Conservation (phyloP, 495 filamentous ascomycete genomes). For the Trichoderma gamsii region DNA sequence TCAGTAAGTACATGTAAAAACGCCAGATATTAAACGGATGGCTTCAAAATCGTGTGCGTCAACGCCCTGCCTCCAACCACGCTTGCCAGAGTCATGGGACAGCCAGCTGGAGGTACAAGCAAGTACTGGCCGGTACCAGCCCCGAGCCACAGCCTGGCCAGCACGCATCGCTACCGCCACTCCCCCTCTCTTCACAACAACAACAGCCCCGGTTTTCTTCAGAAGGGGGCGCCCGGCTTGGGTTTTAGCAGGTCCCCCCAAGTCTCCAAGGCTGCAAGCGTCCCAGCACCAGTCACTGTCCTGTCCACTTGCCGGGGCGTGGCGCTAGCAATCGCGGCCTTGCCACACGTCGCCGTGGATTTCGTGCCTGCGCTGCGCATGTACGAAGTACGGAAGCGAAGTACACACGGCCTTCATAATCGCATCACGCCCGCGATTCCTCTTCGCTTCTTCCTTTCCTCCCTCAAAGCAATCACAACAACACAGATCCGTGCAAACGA, state of each 20-base stretch:
- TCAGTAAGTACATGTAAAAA: too few species aligned
- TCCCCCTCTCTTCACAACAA: not conserved
- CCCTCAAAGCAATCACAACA: slow-evolving; percentile 42
- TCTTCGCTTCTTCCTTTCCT: slow-evolving; percentile 25
- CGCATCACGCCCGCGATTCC: not conserved
- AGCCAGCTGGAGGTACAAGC: slow-evolving; percentile 3
- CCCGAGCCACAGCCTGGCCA: not conserved
- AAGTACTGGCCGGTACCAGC: slow-evolving; percentile 8
- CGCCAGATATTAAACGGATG: too few species aligned
- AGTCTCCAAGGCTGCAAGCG: not conserved
- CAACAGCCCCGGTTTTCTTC: not conserved
- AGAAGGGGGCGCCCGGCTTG: slow-evolving; percentile 6
- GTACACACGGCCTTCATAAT: slow-evolving; percentile 11
- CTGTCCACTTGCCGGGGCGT: not conserved
- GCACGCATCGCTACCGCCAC: not conserved
- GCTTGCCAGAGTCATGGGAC: not conserved
- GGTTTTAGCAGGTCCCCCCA: not conserved
- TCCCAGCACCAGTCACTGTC: not conserved
- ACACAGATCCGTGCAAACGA: slow-evolving; percentile 34
- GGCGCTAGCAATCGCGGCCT: not conserved
- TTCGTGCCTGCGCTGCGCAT: not conserved
- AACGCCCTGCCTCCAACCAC: not conserved
- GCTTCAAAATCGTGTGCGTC: not conserved
- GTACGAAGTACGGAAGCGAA: not conserved
- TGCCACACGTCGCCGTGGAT: not conserved